phyloP scores from a whole-genome alignment of 805 yeast species.

The Lipomyces japonicus region DNA sequence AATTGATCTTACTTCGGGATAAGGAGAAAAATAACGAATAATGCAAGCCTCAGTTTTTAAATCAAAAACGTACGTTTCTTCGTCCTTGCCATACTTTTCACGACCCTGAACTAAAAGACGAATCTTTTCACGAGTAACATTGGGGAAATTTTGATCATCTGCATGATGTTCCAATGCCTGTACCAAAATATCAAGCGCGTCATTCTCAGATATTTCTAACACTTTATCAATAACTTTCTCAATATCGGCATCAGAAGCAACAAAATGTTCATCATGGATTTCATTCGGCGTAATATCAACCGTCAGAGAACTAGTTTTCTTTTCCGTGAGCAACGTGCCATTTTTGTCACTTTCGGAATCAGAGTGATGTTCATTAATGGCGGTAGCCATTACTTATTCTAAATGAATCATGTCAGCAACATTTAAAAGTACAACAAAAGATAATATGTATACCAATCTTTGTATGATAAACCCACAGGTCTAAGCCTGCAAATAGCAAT shows the following conservation, averaged over 20 bases:
- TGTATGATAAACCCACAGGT: too few species aligned
- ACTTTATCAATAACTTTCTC: slow-evolving; percentile 45
- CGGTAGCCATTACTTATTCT: too few species aligned
- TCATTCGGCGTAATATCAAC: too few species aligned
- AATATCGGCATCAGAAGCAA: slow-evolving; percentile 4
- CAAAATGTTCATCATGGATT: neutral
- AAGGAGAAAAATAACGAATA: slow-evolving; percentile 40
- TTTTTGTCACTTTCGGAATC: too few species aligned
- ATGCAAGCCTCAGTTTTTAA: slow-evolving; percentile 15
- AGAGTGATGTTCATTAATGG: too few species aligned
- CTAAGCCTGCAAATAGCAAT: too few species aligned
- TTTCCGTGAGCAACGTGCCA: too few species aligned
- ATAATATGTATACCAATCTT: too few species aligned
- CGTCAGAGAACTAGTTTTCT: too few species aligned
- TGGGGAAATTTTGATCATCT: slow-evolving; percentile 47
- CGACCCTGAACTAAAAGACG: slow-evolving; percentile 12
- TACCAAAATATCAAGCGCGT: slow-evolving; percentile 41
- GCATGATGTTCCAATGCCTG: slow-evolving; percentile 41
- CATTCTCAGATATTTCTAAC: slow-evolving; percentile 38
- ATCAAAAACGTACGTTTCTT: slow-evolving; percentile 14
- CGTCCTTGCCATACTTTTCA: slow-evolving; percentile 7
- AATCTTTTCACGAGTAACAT: slow-evolving; percentile 38
- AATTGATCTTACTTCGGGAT: slow-evolving; percentile 64
- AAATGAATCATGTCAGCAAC: too few species aligned
- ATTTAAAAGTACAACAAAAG: too few species aligned